A percentile compares a stretch with the other conserved stretches of the same genome.
Evolutionary conservation across 495 filamentous ascomycete genomes (phyloP).

Genomic region (Sabuloglossum arenarium): DNA sequence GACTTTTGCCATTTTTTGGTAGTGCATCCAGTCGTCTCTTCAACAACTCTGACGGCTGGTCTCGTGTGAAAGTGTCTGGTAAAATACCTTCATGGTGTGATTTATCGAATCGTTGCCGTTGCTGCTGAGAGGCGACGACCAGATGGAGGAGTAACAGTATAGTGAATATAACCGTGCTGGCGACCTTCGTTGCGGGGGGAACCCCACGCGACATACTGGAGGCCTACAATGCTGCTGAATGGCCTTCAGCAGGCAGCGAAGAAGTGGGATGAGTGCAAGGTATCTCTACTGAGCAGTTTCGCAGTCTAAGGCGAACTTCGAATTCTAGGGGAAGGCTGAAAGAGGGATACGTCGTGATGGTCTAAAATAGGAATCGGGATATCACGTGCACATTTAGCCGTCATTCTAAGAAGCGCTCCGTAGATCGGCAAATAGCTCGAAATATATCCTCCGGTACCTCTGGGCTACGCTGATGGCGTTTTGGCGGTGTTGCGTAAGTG

Average conservation of each 20-base stretch:
- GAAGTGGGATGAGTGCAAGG: background rate
- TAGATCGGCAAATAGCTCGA: no score
- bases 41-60: conserved; percentile 10
- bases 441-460: no score
- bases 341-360: background rate
- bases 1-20: conserved; percentile 20
- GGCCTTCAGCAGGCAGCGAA: background rate
- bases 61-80: conserved; percentile 5
- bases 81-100: conserved; percentile 11
- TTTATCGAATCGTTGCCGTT: conserved; percentile 25
- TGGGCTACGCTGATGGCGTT: no score
- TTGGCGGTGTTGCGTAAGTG: no score
- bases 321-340: background rate
- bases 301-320: background rate
- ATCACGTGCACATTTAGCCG: no score
- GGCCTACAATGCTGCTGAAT: background rate
- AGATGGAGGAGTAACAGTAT: conserved; percentile 30
- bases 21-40: conserved; percentile 12
- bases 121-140: conserved; percentile 32
- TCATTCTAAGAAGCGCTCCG: no score
- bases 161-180: conserved; percentile 25
- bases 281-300: background rate
- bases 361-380: background rate
- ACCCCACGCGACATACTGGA: conserved; percentile 15
- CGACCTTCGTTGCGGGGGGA: conserved; percentile 14